A percentile compares a stretch with the other conserved stretches of the same genome.
Conservation (phyloP, 1,139 yeast genomes). For the Waltiozyma sp. region DNA sequence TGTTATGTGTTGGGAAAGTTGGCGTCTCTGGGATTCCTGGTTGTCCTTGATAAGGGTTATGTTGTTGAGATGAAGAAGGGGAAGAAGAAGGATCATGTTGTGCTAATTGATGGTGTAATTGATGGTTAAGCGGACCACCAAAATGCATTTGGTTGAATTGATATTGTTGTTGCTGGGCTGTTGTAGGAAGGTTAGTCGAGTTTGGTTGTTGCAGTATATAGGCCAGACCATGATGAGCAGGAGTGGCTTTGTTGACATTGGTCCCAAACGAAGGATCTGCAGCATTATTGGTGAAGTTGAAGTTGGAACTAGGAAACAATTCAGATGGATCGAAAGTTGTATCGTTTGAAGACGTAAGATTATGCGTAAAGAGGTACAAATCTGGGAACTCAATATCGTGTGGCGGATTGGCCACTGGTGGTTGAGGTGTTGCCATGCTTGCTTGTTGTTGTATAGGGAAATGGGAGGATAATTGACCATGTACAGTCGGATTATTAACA, state of each 20-base stretch:
- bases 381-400: constrained; percentile 17
- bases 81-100: background rate
- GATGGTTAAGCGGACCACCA: background rate
- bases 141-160: background rate
- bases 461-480: background rate
- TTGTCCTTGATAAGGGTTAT: background rate
- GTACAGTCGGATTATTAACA: background rate
- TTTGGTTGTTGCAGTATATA: background rate
- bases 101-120: background rate
- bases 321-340: constrained; percentile 17
- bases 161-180: background rate
- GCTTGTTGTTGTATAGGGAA: background rate
- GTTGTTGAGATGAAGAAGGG: too few relatives aligned
- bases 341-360: constrained; percentile 11
- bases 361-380: constrained; percentile 17
- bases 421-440: background rate
- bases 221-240: background rate
- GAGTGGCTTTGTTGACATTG: background rate
- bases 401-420: background rate
- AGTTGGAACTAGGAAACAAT: constrained; percentile 11
- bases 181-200: background rate
- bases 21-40: background rate
- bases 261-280: background rate
- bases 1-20: background rate
- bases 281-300: background rate